Conservation (phyloP, 139 green algal species). For the Raphidocelis subcapitata region DNA sequence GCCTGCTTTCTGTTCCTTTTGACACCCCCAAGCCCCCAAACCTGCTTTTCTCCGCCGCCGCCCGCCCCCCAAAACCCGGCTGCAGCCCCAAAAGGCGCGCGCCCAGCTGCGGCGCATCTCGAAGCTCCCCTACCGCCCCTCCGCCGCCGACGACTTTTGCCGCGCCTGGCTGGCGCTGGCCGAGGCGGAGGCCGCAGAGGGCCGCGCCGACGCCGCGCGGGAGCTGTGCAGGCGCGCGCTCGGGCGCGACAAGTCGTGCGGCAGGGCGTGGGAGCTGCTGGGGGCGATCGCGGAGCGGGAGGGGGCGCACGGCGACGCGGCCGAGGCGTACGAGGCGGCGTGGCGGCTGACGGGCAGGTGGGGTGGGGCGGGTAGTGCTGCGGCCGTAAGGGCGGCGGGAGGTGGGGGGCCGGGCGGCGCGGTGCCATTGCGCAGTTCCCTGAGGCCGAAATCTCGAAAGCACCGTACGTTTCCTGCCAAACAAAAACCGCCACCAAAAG, state of each 20-base stretch:
- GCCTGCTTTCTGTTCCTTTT: too few species aligned
- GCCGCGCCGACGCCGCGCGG: constrained; percentile 68
- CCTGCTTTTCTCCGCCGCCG: too few species aligned
- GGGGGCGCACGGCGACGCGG: constrained; percentile 77
- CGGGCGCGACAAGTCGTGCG: constrained; percentile 83
- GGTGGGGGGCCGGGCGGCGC: too few species aligned
- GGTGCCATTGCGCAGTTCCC: too few species aligned
- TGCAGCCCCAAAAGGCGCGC: constrained; percentile 30
- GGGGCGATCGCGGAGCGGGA: constrained; percentile 74
- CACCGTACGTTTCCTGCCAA: too few species aligned
- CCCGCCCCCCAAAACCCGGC: too few species aligned
- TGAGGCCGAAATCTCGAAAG: too few species aligned
- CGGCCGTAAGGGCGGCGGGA: too few species aligned
- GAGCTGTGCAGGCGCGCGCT: constrained; percentile 78
- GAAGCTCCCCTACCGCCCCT: constrained; percentile 74
- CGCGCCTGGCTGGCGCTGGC: constrained; percentile 76
- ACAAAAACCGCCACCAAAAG: too few species aligned
- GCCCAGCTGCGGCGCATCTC: constrained; percentile 67
- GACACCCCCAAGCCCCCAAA: too few species aligned
- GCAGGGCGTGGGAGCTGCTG: constrained; percentile 75
- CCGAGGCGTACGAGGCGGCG: constrained; percentile 74
- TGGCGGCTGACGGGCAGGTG: constrained; percentile 48
- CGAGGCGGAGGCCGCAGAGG: constrained; percentile 74
- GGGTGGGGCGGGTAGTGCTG: too few species aligned
- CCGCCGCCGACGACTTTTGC: constrained; percentile 79